phyloP scores from a whole-genome alignment of 2,329 filamentous ascomycete genomes.

The Monilinia vaccinii-corymbosi region DNA sequence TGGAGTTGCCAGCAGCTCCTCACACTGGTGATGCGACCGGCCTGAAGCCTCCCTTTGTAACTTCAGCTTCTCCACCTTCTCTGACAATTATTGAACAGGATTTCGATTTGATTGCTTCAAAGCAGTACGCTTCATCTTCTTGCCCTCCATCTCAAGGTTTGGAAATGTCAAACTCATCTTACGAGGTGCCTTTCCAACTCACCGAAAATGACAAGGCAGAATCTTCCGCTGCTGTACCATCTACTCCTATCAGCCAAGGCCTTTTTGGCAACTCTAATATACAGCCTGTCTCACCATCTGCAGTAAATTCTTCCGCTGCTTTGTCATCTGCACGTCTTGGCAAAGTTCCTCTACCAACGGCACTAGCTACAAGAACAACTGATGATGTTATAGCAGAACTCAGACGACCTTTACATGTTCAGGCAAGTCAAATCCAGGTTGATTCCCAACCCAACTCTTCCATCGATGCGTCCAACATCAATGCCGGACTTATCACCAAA shows the following conservation, averaged over 20 bases:
- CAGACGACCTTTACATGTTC: neutral
- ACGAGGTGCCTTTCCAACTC: neutral
- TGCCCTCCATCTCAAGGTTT: too few species aligned
- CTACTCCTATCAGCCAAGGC: neutral
- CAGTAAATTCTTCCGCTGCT: conserved; percentile 15
- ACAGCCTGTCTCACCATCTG: conserved; percentile 8
- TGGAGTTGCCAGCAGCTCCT: neutral
- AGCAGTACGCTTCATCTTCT: neutral
- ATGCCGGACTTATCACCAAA: neutral
- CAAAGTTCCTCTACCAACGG: conserved; percentile 6
- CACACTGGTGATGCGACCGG: neutral
- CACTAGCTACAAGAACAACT: conserved; percentile 21
- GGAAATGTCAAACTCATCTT: neutral
- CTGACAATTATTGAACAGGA: neutral
- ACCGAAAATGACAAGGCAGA: neutral
- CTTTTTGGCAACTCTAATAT: neutral
- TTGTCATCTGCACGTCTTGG: neutral
- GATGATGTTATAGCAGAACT: conserved; percentile 27
- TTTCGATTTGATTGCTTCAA: neutral
- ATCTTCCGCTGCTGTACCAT: neutral
- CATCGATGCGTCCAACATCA: neutral
- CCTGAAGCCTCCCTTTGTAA: neutral
- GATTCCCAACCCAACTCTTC: neutral
- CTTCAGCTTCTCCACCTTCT: neutral
- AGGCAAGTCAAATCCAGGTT: neutral